These are phyloP conservation scores for Arthroderma sp. DNA, from an alignment of 2,329 filamentous ascomycete genomes.

Conservation along the genomic window DNA sequence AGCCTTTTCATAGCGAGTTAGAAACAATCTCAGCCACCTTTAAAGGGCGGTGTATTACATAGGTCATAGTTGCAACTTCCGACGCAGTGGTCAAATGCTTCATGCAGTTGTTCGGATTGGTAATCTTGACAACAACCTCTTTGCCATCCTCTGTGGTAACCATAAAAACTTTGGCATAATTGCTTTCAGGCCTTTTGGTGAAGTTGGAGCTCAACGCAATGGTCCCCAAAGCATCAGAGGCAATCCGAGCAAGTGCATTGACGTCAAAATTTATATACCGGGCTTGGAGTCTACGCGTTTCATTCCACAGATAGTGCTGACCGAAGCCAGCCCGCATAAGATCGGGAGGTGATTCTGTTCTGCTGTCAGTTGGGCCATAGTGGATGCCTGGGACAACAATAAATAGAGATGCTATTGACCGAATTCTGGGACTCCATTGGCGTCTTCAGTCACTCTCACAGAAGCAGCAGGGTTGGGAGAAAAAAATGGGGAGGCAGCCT, in stretches of 20 bases:
- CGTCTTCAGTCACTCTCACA: too few species aligned
- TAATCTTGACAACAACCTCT: slow-evolving; percentile 7
- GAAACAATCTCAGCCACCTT: neutral
- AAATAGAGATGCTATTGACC: too few species aligned
- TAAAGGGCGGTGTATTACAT: slow-evolving; percentile 9
- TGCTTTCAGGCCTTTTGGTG: too few species aligned
- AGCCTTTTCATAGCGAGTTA: too few species aligned
- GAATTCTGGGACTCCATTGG: too few species aligned
- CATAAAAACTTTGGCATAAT: too few species aligned
- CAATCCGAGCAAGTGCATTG: slow-evolving; percentile 19
- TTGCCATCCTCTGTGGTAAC: slow-evolving; percentile 4
- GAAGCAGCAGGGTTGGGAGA: too few species aligned
- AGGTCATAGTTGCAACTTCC: slow-evolving; percentile 27
- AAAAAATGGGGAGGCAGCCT: too few species aligned
- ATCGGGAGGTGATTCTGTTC: too few species aligned
- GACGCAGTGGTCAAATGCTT: slow-evolving; percentile 16
- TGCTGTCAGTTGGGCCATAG: too few species aligned
- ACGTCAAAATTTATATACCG: slow-evolving; percentile 20
- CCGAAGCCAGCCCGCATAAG: neutral
- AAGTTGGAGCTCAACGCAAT: slow-evolving; percentile 10
- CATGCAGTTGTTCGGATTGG: slow-evolving; percentile 6
- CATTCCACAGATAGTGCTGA: slow-evolving; percentile 17
- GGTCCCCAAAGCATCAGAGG: slow-evolving; percentile 18
- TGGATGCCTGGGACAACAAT: too few species aligned
- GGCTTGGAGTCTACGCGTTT: slow-evolving; percentile 18